Base-by-base conservation (phyloP, 2,329 filamentous ascomycete species). In the Colletotrichum spinosum region DNA sequence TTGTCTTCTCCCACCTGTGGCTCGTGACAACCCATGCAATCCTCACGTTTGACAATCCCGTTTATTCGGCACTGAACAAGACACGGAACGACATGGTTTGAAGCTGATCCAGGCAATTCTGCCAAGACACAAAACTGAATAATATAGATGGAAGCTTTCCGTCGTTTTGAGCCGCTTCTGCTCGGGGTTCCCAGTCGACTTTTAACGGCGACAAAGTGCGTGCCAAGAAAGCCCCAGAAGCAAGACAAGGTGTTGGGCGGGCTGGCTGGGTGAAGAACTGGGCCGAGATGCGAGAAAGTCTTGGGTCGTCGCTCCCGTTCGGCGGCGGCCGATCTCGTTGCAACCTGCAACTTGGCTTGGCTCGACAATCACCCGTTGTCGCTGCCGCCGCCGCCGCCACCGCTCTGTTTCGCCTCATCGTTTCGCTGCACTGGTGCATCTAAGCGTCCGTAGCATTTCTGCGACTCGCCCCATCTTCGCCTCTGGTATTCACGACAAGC, bases 331-430 rank as follows among this genome's bases (percentile, higher is more conserved):
- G 51, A 52, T 61, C 51, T 61, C 34, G 57, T 15, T 62, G 35
- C 44, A 45, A 55, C 49, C 37, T 61, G 52, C 51, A 61, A 53
- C 35, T 39, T 41, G 25, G 35, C 46, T 49, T 52, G 48, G 45
- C 57, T 53, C 8, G 35, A 11, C 33, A n/a, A 52, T 17, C 45
- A 38, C 51, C 48, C 25, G 35, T 33, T 52, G 46, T 17, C 10
- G 45, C 45, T 4, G 44, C 1, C 41, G 42, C 42, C 4, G 42
- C 44, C n/a, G 46, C 46, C 17, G 62, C 45, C 55, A 35, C 52
- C 48, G 50, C 46, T 38, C 53, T 42, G 63, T 65, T 65, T 65
- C 58, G 63, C 58, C 63, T 63, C 57, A 55, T 65, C 37, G 48
- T 53, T 41, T 41, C 34, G 44, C 44, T 46, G 44, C 44, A 52